A percentile compares a stretch with the other conserved stretches of the same genome.
phyloP scores from a whole-genome alignment of 192 early-diverging fungal genomes.

The Coemansia sp. region DNA sequence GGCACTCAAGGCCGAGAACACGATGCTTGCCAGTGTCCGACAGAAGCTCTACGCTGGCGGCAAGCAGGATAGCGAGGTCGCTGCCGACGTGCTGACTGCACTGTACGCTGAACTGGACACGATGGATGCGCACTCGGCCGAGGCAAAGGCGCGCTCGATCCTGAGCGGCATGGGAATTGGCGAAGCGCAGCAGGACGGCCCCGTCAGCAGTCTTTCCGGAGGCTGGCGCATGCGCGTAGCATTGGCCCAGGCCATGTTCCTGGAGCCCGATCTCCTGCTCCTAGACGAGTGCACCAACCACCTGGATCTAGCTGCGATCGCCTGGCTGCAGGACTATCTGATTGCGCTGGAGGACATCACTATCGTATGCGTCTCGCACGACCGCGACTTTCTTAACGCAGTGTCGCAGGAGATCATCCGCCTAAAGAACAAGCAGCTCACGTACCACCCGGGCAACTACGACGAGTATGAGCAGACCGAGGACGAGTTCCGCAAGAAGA shows the following conservation, averaged over 20 bases:
- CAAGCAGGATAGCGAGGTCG: slow-evolving; percentile 39
- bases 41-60: slow-evolving; percentile 18
- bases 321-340: slow-evolving; percentile 85
- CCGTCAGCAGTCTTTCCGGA: slow-evolving; percentile 62
- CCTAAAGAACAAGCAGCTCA: slow-evolving; percentile 63
- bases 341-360: slow-evolving; percentile 56
- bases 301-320: slow-evolving; percentile 82
- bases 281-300: slow-evolving; percentile 89
- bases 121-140: slow-evolving; percentile 58
- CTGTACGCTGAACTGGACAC: slow-evolving; percentile 56
- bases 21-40: slow-evolving; percentile 17
- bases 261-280: slow-evolving; percentile 76
- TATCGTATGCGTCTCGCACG: slow-evolving; percentile 84
- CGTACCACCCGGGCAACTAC: slow-evolving; percentile 81
- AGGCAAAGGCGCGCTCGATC: slow-evolving; percentile 64
- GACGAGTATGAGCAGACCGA: slow-evolving; percentile 72
- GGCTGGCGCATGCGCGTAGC: slow-evolving; percentile 90
- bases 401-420: slow-evolving; percentile 72
- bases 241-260: slow-evolving; percentile 75
- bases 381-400: slow-evolving; percentile 79
- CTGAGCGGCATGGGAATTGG: slow-evolving; percentile 71
- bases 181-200: slow-evolving; percentile 53
- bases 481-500: slow-evolving; percentile 64
- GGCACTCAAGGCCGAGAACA: slow-evolving; percentile 49
- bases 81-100: slow-evolving; percentile 52